These are phyloP conservation scores for Cyclotella choctawhatcheeana DNA, from an alignment of 108 stramenopile species.

Conservation along the genomic window DNA sequence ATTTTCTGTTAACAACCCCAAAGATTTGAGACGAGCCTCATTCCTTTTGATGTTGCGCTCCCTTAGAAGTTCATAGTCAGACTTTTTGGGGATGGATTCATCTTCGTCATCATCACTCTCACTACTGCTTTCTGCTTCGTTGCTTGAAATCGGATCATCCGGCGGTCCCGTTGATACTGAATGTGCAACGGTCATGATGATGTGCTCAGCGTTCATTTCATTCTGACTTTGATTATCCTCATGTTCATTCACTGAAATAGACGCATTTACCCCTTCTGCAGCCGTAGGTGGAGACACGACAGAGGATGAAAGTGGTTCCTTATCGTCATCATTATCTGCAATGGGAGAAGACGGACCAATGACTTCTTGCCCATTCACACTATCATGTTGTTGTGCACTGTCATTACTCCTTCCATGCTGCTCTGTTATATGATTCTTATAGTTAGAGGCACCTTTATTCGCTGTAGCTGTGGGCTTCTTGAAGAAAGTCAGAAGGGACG, in stretches of 20 bases:
- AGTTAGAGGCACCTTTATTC: not conserved
- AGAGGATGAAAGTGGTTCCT: not conserved
- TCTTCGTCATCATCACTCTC: constrained; percentile 9
- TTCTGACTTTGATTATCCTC: not conserved
- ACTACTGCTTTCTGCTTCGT: not conserved
- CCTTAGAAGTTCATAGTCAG: constrained; percentile 48
- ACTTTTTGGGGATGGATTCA: constrained; percentile 19
- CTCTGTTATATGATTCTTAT: too few relatives aligned
- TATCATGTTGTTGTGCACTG: not conserved
- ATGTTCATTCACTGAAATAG: too few relatives aligned
- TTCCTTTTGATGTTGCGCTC: constrained; percentile 52
- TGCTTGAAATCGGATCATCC: not conserved
- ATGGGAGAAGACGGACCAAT: constrained; percentile 1
- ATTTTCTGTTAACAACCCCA: constrained; percentile 26
- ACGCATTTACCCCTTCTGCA: not conserved
- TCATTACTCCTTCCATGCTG: not conserved
- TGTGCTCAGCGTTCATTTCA: not conserved
- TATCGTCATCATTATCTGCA: not conserved
- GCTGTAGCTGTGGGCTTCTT: constrained; percentile 11
- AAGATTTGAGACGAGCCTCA: constrained; percentile 26
- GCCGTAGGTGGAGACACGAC: not conserved
- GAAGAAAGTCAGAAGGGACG: constrained; percentile 38
- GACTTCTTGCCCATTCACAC: not conserved
- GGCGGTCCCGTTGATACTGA: not conserved
- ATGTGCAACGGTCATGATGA: not conserved